Evolutionary conservation across 148 eudicot genomes (phyloP).

Genomic region (Polygonum maritimum): DNA sequence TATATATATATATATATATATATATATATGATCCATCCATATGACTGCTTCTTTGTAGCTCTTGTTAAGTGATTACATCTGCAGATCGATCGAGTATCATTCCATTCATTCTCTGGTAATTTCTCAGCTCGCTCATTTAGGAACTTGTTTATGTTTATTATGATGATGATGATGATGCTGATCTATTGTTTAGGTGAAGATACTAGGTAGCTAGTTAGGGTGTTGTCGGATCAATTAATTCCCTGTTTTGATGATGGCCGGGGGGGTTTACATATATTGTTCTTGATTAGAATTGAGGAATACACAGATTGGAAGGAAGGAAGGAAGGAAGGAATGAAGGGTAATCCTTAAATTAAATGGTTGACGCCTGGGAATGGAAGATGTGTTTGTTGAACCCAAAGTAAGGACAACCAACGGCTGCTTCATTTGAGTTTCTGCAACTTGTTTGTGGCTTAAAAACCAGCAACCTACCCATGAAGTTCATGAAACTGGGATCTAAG

Average conservation of each 20-base stretch:
- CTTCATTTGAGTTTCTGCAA: not conserved
- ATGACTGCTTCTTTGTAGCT: not conserved
- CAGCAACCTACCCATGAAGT: slow-evolving; percentile 54
- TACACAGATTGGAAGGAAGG: no score
- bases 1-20: no score
- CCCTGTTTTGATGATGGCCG: not conserved
- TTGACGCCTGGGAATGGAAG: not conserved
- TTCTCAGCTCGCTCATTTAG: not conserved
- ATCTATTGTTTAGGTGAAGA: not conserved
- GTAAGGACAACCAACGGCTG: not conserved
- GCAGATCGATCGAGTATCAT: not conserved
- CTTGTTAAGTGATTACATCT: not conserved
- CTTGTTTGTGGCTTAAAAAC: not conserved
- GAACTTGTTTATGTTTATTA: not conserved
- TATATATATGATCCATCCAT: no score
- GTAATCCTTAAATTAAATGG: not conserved
- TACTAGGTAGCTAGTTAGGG: not conserved
- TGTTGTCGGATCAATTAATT: not conserved
- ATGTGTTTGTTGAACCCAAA: not conserved
- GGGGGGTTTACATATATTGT: no score
- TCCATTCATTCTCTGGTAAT: not conserved
- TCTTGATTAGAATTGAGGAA: no score
- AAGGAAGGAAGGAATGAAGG: not conserved
- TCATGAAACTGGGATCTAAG: slow-evolving; percentile 89
- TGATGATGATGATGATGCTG: no score